A percentile compares a stretch with the other conserved stretches of the same genome.
Evolutionary conservation across 805 yeast species (phyloP).

Genomic region (Candida hungchunana): DNA sequence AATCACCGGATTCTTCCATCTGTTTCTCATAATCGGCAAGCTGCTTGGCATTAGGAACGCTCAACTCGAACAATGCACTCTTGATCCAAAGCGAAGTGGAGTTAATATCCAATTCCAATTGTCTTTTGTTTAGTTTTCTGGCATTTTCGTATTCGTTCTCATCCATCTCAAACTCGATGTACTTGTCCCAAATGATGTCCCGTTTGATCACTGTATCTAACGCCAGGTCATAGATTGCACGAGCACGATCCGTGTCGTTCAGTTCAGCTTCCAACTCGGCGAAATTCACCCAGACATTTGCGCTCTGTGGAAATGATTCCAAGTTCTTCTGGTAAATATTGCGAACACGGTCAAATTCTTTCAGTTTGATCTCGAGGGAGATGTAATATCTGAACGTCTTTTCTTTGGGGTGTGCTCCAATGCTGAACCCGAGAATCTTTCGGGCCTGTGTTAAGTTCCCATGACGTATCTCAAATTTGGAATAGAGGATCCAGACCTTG

Average conservation of each 20-base stretch:
- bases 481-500: constrained; percentile 67
- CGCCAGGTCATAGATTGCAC: constrained; percentile 57
- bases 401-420: constrained; percentile 63
- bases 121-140: constrained; percentile 42
- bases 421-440: constrained; percentile 62
- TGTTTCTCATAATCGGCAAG: constrained; percentile 30
- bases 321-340: constrained; percentile 63
- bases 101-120: constrained; percentile 30
- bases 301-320: constrained; percentile 40
- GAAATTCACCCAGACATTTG: constrained; percentile 55
- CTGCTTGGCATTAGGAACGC: constrained; percentile 55
- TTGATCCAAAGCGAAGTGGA: constrained; percentile 52
- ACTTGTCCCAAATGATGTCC: constrained; percentile 32
- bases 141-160: constrained; percentile 54
- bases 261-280: constrained; percentile 63
- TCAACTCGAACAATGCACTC: constrained; percentile 66
- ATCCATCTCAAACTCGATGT: constrained; percentile 60
- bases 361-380: constrained; percentile 56
- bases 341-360: constrained; percentile 79
- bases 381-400: constrained; percentile 64
- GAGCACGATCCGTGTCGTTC: constrained; percentile 67
- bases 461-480: constrained; percentile 71
- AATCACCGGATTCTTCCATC: constrained; percentile 29
- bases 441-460: constrained; percentile 50
- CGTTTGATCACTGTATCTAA: constrained; percentile 24